Base-by-base conservation (phyloP, 495 filamentous ascomycete species). In the Trichocladium antarcticum region DNA sequence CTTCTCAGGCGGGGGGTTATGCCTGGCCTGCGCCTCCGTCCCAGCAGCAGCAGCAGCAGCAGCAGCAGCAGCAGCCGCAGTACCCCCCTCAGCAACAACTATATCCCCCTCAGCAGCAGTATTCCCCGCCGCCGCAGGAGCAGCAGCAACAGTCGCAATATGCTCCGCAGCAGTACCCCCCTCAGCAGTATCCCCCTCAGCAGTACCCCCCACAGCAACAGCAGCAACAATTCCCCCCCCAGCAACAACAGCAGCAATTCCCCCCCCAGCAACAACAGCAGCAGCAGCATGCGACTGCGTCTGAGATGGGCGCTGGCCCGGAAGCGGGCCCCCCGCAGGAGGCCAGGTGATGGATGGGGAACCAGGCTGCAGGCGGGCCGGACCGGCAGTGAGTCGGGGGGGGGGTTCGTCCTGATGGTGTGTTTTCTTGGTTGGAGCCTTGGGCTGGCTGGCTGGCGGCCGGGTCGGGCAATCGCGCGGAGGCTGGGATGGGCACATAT, bases 241-340 rank as follows among this genome's bases (percentile, higher is more conserved):
- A 41, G 47, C 39, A 35, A 7, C 29, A 50, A 5, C 31, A 32
- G 9, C 11, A 32, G 2, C 31, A 5, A 10, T 47, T 39, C 7
- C 45, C 22, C 16, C 44, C 14, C 11, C 31, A 32, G 31, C 42
- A 50, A 17, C 37, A 39, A 27, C 46, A 1, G n/a, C 3, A 37
- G 31, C 24, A 27, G 8, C 42, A 45, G n/a, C 27, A 24, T 39
- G 38, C 38, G 19, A 37, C 40, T 27, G 16, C 43, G 10, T 15
- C 42, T 16, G 55, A 54, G 55, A 51, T 57, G 55, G 51, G 55
- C 16, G 38, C 50, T 4, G 1, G 24, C 11, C 21, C 46, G 36
- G 55, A 53, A 39, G 37, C 20, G 0, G 46, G 51, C 22, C 50
- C 50, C 42, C 50, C 47, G 21, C 55, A 57, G 43, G 55, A 57